These are phyloP conservation scores for Fusarium nurragi DNA, from an alignment of 2,329 filamentous ascomycete species.

Conservation along the genomic window DNA sequence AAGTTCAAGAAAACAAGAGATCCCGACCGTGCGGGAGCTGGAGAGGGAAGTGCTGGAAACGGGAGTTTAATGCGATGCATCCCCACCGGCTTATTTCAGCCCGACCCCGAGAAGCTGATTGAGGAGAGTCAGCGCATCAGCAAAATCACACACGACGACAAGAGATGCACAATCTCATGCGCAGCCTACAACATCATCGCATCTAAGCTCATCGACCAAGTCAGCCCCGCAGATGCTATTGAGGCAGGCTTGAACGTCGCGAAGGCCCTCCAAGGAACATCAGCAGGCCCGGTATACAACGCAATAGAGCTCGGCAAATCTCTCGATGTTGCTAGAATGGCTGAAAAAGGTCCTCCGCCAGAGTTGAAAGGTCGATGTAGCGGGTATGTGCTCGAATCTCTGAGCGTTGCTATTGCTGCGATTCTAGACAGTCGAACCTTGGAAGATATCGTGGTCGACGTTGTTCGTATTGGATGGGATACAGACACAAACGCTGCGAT, in stretches of 20 bases:
- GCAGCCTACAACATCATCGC: slow-evolving; percentile 54
- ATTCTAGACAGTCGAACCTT: slow-evolving; percentile 52
- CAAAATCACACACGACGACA: slow-evolving; percentile 53
- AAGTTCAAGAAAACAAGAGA: slow-evolving; percentile 40
- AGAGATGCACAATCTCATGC: slow-evolving; percentile 49
- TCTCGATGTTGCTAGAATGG: slow-evolving; percentile 45
- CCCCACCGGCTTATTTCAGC: slow-evolving; percentile 54
- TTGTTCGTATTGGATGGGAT: slow-evolving; percentile 56
- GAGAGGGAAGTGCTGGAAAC: slow-evolving; percentile 53
- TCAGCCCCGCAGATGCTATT: slow-evolving; percentile 42
- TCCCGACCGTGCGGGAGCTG: slow-evolving; percentile 49
- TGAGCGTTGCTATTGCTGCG: slow-evolving; percentile 54
- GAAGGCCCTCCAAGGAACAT: slow-evolving; percentile 34
- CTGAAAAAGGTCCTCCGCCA: slow-evolving; percentile 43
- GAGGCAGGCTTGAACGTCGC: slow-evolving; percentile 40
- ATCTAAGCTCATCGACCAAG: slow-evolving; percentile 45
- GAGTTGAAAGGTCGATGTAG: slow-evolving; percentile 45
- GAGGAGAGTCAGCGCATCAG: slow-evolving; percentile 51
- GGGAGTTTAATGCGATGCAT: slow-evolving; percentile 60
- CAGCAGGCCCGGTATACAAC: slow-evolving; percentile 26
- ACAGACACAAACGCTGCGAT: slow-evolving; percentile 60
- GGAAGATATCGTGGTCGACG: slow-evolving; percentile 57
- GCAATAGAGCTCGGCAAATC: slow-evolving; percentile 45
- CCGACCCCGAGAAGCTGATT: slow-evolving; percentile 40
- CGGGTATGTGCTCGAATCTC: slow-evolving; percentile 57